Evolutionary conservation across 805 yeast genomes (phyloP).

Genomic region (Cyberlindnera suaveolens): DNA sequence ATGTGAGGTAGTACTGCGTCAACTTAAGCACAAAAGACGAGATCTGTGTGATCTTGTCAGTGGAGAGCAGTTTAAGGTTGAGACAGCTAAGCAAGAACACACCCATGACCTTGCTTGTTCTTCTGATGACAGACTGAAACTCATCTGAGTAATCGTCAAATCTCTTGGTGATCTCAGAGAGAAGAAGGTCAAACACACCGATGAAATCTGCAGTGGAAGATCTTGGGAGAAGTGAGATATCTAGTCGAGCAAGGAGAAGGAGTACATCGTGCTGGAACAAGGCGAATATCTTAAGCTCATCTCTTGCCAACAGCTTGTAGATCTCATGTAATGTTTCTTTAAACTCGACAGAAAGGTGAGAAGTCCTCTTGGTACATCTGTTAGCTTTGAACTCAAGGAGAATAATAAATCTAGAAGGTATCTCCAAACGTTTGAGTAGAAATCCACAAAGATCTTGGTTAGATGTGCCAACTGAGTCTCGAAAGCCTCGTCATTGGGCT

Average conservation of each 20-base stretch:
- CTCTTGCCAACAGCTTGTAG: constrained; percentile 4
- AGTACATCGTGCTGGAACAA: constrained; percentile 10
- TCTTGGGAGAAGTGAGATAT: constrained; percentile 6
- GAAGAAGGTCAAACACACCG: constrained; percentile 11
- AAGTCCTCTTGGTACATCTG: background rate
- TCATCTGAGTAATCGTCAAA: constrained; percentile 12
- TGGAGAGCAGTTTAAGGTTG: constrained; percentile 1
- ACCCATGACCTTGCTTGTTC: constrained; percentile 12
- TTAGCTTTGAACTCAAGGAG: background rate
- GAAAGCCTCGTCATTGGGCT: too few species aligned
- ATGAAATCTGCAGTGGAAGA: constrained; percentile 8
- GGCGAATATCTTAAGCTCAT: constrained; percentile 5
- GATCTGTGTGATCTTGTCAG: constrained; percentile 2
- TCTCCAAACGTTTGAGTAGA: too few species aligned
- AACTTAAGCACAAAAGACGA: constrained; percentile 9
- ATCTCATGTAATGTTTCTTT: constrained; percentile 5
- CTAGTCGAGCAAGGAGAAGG: constrained; percentile 9
- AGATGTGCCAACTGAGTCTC: too few species aligned
- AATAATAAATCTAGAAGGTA: background rate
- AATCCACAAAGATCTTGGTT: too few species aligned
- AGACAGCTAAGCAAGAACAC: constrained; percentile 12
- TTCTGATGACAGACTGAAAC: constrained; percentile 3
- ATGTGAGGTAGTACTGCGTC: constrained; percentile 11
- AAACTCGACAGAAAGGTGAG: background rate
- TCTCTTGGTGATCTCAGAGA: constrained; percentile 9